A percentile compares a stretch with the other conserved stretches of the same genome.
Evolutionary conservation across 108 stramenopile species (phyloP).

Genomic region (Hondaea fermentalgiana): DNA sequence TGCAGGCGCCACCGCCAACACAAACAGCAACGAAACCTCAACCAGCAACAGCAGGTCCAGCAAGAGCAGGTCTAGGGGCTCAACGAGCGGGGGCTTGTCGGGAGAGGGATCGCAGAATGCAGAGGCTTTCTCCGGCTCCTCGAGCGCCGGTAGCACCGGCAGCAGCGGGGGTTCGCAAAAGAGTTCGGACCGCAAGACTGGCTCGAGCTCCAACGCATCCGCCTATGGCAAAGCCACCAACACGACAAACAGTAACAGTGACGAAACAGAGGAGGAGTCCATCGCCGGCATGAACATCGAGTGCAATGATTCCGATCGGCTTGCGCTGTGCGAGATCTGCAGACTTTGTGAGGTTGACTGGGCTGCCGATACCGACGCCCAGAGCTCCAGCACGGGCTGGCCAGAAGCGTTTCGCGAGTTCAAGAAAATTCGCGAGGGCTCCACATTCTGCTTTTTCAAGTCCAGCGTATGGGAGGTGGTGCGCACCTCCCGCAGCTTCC

Average conservation of each 20-base stretch:
- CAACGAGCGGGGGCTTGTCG: not conserved
- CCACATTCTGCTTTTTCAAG: not conserved
- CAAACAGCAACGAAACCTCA: no score
- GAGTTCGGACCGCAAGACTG: not conserved
- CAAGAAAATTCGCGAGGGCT: not conserved
- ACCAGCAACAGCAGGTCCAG: not conserved
- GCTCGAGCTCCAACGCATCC: not conserved
- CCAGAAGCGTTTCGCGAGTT: not conserved
- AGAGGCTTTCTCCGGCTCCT: not conserved
- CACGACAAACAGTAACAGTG: not conserved
- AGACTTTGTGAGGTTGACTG: not conserved
- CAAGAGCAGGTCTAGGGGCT: not conserved
- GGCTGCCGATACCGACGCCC: not conserved
- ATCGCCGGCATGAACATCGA: not conserved
- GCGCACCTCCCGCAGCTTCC: not conserved
- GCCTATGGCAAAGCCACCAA: not conserved
- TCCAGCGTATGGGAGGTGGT: not conserved
- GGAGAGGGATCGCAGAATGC: not conserved
- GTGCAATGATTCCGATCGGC: not conserved
- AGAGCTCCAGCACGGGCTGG: not conserved
- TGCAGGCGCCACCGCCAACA: no score
- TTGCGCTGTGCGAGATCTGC: not conserved
- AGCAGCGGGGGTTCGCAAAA: not conserved
- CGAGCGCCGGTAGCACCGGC: not conserved
- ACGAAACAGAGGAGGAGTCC: not conserved